These are phyloP conservation scores for Hemisphaericaspora xylofermentans DNA, from an alignment of 1,139 yeast genomes.

Conservation along the genomic window DNA sequence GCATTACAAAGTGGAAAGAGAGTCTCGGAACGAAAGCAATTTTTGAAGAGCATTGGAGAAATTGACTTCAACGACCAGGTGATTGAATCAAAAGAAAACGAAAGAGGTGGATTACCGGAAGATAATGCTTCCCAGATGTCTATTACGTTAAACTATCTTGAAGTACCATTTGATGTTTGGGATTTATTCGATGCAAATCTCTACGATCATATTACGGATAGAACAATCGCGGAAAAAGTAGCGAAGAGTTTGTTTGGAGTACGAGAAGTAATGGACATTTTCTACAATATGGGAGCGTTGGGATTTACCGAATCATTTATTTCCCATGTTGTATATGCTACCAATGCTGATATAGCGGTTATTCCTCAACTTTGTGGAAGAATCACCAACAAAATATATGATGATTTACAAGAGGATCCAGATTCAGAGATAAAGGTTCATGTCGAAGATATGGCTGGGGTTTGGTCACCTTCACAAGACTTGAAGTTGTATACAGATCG, in stretches of 20 bases:
- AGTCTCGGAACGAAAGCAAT: not conserved
- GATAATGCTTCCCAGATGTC: slow-evolving; percentile 2
- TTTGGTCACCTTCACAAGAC: slow-evolving; percentile 31
- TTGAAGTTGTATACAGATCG: slow-evolving; percentile 16
- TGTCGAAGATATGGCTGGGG: slow-evolving; percentile 16
- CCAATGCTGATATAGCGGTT: slow-evolving; percentile 20
- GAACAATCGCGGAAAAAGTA: not conserved
- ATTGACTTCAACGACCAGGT: slow-evolving; percentile 4
- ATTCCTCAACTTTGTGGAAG: slow-evolving; percentile 5
- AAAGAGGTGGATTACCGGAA: not conserved
- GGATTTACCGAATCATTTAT: slow-evolving; percentile 28
- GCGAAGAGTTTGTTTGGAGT: slow-evolving; percentile 5
- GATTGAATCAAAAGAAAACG: not conserved
- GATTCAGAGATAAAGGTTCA: not conserved
- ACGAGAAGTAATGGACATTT: slow-evolving; percentile 12
- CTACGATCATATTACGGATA: slow-evolving; percentile 6
- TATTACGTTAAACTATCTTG: slow-evolving; percentile 9
- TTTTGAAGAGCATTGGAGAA: not conserved
- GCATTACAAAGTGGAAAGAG: not conserved
- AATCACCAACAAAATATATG: not conserved
- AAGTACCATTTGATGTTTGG: slow-evolving; percentile 6
- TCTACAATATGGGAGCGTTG: slow-evolving; percentile 18
- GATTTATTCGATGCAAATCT: slow-evolving; percentile 6
- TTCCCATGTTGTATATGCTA: slow-evolving; percentile 28
- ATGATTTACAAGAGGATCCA: not conserved